phyloP scores from a whole-genome alignment of 2,329 filamentous ascomycete species.

The Penicillium polonicum region DNA sequence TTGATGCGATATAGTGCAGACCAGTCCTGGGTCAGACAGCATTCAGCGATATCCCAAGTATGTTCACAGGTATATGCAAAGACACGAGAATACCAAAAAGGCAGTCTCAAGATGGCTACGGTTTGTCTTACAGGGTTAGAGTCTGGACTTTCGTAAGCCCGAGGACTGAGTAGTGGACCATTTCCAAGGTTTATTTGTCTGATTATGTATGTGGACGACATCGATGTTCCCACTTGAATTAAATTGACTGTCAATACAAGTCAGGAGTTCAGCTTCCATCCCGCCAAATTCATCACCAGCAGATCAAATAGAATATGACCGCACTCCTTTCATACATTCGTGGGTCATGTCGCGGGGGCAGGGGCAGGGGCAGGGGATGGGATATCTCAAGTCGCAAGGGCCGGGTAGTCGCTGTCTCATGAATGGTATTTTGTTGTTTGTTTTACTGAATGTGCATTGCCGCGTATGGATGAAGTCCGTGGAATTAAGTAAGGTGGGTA shows the following conservation, averaged over 20 bases:
- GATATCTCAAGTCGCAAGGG: conserved; percentile 13
- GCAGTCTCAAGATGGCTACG: neutral
- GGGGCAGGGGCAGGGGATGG: neutral
- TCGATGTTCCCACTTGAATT: neutral
- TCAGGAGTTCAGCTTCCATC: neutral
- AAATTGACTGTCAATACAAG: neutral
- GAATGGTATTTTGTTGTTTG: neutral
- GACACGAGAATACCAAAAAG: neutral
- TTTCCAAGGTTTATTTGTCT: neutral
- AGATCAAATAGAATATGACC: conserved; percentile 15
- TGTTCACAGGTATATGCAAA: neutral
- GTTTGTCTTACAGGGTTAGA: neutral
- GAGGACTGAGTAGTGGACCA: neutral
- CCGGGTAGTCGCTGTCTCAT: conserved; percentile 10
- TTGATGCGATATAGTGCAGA: neutral
- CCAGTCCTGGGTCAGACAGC: neutral
- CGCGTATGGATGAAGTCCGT: conserved; percentile 12
- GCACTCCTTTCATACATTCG: conserved; percentile 1
- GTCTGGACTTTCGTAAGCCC: too few relatives aligned
- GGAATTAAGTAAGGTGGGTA: neutral
- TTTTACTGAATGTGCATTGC: conserved; percentile 2
- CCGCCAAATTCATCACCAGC: conserved; percentile 11
- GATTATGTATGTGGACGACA: neutral
- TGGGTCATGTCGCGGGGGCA: conserved; percentile 4
- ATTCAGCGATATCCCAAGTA: neutral